Evolutionary conservation across 1,284 basidiomycete species (phyloP).

Genomic region (Ustilago cynodontis): DNA sequence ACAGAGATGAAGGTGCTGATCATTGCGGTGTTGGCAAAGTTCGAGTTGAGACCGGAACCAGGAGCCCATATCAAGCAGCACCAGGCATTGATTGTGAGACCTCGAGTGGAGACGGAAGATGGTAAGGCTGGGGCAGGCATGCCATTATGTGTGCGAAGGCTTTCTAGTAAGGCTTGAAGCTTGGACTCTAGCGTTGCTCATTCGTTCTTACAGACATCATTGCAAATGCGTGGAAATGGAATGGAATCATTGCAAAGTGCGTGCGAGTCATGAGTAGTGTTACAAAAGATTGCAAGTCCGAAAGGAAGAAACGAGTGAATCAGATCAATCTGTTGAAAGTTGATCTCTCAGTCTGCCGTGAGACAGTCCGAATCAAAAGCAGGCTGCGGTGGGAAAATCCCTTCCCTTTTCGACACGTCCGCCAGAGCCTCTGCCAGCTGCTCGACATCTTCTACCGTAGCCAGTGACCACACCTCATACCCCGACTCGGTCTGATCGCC

Average conservation of each 20-base stretch:
- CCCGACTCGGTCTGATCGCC: constrained; percentile 20
- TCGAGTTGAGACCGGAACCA: constrained; percentile 36
- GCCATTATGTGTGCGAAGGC: constrained; percentile 38
- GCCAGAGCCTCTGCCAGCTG: constrained; percentile 47
- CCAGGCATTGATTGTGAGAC: constrained; percentile 51
- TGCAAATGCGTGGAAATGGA: background rate
- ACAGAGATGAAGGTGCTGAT: constrained; percentile 56
- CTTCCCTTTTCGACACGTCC: constrained; percentile 23
- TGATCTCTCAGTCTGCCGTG: constrained; percentile 20
- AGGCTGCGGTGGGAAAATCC: constrained; percentile 19
- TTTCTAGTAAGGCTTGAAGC: constrained; percentile 7
- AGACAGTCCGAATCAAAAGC: constrained; percentile 31
- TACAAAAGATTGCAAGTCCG: constrained; percentile 1
- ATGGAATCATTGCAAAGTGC: background rate
- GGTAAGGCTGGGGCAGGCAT: constrained; percentile 23
- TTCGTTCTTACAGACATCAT: background rate
- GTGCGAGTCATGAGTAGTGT: background rate
- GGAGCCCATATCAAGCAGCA: constrained; percentile 35
- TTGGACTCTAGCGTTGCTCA: background rate
- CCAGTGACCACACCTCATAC: constrained; percentile 64
- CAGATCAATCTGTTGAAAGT: background rate
- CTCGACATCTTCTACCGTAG: constrained; percentile 61
- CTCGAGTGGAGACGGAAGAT: constrained; percentile 27
- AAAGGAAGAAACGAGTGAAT: background rate
- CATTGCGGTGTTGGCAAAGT: constrained; percentile 29